A percentile compares a stretch with the other conserved stretches of the same genome.
phyloP scores from a whole-genome alignment of 768 basidiomycete species.

The Phylloporus sp. region DNA sequence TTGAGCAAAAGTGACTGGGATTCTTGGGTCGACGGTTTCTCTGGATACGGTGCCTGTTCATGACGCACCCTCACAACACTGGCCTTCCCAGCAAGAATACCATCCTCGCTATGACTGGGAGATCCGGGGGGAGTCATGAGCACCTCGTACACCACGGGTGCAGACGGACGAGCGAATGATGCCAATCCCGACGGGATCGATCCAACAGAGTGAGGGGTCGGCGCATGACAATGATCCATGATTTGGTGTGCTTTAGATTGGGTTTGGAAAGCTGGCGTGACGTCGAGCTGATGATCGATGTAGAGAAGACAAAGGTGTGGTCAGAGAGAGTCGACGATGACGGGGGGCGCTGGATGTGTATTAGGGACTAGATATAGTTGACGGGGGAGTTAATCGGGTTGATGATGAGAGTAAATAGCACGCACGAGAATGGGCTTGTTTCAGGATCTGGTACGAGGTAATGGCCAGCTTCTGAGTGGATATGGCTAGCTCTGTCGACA shows the following conservation, averaged over 20 bases:
- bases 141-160: constrained; percentile 47
- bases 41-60: constrained; percentile 10
- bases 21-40: constrained; percentile 10
- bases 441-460: constrained; percentile 2
- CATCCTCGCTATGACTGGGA: constrained; percentile 47
- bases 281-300: background rate
- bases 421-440: constrained; percentile 13
- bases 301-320: background rate
- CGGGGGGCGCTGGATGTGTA: background rate
- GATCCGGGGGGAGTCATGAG: constrained; percentile 72
- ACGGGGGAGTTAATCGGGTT: constrained; percentile 2
- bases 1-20: constrained; percentile 3
- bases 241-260: constrained; percentile 2
- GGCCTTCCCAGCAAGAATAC: constrained; percentile 16
- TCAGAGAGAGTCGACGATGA: constrained; percentile 4
- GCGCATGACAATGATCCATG: constrained; percentile 26
- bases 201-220: constrained; percentile 17
- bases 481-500: background rate
- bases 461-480: background rate
- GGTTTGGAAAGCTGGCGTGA: background rate
- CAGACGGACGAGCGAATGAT: constrained; percentile 36
- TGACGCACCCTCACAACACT: constrained; percentile 7
- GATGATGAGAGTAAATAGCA: constrained; percentile 1
- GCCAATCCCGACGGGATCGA: constrained; percentile 11
- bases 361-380: constrained; percentile 6